These are phyloP conservation scores for Claviceps fusiformis DNA, from an alignment of 2,329 filamentous ascomycete species.

Conservation along the genomic window DNA sequence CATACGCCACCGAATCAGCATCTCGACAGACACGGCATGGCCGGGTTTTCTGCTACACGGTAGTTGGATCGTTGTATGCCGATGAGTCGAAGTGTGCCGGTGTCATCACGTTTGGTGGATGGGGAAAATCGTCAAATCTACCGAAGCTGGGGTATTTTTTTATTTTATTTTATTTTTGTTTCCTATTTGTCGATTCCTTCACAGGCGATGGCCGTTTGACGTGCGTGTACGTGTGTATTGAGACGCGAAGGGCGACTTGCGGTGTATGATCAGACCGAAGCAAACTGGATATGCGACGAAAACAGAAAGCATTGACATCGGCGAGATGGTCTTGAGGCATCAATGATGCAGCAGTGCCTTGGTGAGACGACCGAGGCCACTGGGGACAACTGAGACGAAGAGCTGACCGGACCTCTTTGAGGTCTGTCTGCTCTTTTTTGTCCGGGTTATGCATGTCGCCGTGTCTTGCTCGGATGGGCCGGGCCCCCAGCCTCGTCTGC, in stretches of 20 bases:
- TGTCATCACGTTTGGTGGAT: background rate
- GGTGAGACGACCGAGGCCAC: background rate
- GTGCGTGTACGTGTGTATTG: background rate
- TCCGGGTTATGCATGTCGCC: background rate
- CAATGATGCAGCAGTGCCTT: background rate
- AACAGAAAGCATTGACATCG: background rate
- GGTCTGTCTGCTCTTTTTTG: background rate
- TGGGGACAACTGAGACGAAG: background rate
- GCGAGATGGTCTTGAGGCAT: background rate
- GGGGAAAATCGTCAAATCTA: background rate
- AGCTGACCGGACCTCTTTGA: background rate
- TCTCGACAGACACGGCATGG: conserved; percentile 1
- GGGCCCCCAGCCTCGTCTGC: background rate
- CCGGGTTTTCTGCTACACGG: background rate
- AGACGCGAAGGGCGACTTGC: background rate
- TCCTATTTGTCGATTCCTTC: background rate
- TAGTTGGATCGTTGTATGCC: background rate
- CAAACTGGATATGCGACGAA: background rate
- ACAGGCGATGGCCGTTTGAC: background rate
- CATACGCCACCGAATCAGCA: conserved; percentile 1
- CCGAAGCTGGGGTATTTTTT: background rate
- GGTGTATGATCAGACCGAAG: background rate
- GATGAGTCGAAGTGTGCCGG: background rate
- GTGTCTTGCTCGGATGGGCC: background rate
- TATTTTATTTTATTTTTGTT: background rate